phyloP scores from a whole-genome alignment of 2,329 filamentous ascomycete species.

The Cytospora chrysosperma region DNA sequence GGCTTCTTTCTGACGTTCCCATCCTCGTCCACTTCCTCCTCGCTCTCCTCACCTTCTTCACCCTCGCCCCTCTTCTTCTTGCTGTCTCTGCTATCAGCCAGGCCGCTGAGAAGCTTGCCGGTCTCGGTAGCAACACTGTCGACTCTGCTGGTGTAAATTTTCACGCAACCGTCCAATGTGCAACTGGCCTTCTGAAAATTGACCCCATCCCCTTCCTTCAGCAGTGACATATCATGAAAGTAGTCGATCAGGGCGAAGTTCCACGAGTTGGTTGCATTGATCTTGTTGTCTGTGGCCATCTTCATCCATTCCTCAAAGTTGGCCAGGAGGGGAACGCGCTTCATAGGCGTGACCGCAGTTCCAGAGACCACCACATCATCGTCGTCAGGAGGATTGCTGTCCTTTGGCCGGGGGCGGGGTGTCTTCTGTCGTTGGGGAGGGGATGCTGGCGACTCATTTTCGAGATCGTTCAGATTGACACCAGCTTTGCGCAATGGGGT shows the following conservation, averaged over 20 bases:
- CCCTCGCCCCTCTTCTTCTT: slow-evolving; percentile 67
- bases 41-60: slow-evolving; percentile 65
- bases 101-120: slow-evolving; percentile 86
- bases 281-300: slow-evolving; percentile 99
- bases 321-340: slow-evolving; percentile 89
- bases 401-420: slow-evolving; percentile 41
- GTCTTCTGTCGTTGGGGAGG: slow-evolving; percentile 49
- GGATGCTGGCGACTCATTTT: slow-evolving; percentile 55
- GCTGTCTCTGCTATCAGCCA: slow-evolving; percentile 82
- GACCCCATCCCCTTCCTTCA: slow-evolving; percentile 94
- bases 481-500: slow-evolving; percentile 68
- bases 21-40: slow-evolving; percentile 63
- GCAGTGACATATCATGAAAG: slow-evolving; percentile 96
- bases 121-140: slow-evolving; percentile 98
- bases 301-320: slow-evolving; percentile 99
- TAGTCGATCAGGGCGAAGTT: slow-evolving; percentile 99
- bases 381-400: slow-evolving; percentile 41
- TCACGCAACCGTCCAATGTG: slow-evolving; percentile 95
- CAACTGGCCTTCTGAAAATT: slow-evolving; percentile 99
- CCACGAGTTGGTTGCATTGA: slow-evolving; percentile 98
- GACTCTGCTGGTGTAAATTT: slow-evolving; percentile 97
- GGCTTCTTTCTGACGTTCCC: slow-evolving; percentile 45
- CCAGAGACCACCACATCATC: slow-evolving; percentile 67
- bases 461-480: slow-evolving; percentile 57
- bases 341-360: slow-evolving; percentile 86